phyloP scores from a whole-genome alignment of 129 eudicot species.

The Sambucus nigra region DNA sequence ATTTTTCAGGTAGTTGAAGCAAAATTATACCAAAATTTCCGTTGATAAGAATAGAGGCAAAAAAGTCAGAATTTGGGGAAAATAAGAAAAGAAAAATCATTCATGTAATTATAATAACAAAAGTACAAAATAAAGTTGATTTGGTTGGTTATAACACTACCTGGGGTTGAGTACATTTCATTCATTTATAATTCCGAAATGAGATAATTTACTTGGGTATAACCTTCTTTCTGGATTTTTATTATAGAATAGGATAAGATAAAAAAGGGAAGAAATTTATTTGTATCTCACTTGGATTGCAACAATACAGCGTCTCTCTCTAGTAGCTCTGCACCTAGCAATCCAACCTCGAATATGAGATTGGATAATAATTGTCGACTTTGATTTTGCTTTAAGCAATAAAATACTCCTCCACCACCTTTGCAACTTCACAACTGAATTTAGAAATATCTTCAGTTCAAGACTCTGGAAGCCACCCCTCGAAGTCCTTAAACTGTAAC shows the following conservation, averaged over 20 bases:
- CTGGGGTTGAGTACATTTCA: too few relatives aligned
- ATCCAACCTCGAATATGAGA: conserved; percentile 59
- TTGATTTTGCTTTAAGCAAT: conserved; percentile 24
- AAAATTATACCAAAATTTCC: too few relatives aligned
- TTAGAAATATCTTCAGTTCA: conserved; percentile 22
- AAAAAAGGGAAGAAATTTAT: not conserved
- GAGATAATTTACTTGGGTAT: too few relatives aligned
- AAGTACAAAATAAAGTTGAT: too few relatives aligned
- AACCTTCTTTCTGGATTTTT: too few relatives aligned
- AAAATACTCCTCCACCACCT: conserved; percentile 57
- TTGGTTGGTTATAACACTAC: too few relatives aligned
- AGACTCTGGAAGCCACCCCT: conserved; percentile 4
- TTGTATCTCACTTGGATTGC: conserved; percentile 65
- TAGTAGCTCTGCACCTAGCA: conserved; percentile 34
- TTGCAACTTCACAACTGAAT: conserved; percentile 39
- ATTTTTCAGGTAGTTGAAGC: too few relatives aligned
- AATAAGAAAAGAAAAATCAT: too few relatives aligned
- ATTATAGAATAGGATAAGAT: not conserved
- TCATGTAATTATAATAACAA: too few relatives aligned
- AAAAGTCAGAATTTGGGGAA: too few relatives aligned
- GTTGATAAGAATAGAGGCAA: too few relatives aligned
- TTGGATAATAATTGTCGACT: conserved; percentile 52
- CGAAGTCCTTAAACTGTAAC: conserved; percentile 2
- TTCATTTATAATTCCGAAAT: too few relatives aligned
- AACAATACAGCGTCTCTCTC: conserved; percentile 26